Evolutionary conservation across 306 rosid species (phyloP).

Genomic region (Leucaena leucocephala): DNA sequence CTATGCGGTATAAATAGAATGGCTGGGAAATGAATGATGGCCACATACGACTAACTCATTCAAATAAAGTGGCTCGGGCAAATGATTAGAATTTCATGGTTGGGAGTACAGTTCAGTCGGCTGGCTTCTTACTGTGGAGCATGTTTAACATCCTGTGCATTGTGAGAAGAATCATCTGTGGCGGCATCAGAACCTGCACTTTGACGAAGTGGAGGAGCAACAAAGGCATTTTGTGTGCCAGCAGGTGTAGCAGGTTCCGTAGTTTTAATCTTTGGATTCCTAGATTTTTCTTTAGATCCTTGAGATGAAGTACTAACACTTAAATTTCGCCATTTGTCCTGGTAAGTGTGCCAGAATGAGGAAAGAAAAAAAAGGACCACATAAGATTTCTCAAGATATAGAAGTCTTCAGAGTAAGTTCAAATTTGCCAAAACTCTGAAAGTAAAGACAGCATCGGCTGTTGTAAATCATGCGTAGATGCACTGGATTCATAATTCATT

Average conservation of each 20-base stretch:
- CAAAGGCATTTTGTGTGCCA: conserved; percentile 26
- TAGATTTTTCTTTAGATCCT: conserved; percentile 55
- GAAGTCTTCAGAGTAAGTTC: neutral
- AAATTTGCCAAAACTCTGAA: neutral
- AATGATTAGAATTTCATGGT: neutral
- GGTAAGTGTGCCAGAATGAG: conserved; percentile 22
- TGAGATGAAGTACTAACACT: conserved; percentile 52
- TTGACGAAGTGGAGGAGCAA: conserved; percentile 21
- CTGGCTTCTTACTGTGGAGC: conserved; percentile 49
- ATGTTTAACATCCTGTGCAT: conserved; percentile 51
- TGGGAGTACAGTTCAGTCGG: neutral
- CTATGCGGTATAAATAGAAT: neutral
- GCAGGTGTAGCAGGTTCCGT: conserved; percentile 31
- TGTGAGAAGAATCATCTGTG: conserved; percentile 41
- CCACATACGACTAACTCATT: neutral
- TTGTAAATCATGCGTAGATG: neutral
- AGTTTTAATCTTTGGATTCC: conserved; percentile 49
- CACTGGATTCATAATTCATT: neutral
- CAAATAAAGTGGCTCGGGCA: neutral
- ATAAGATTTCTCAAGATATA: neutral
- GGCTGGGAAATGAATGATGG: neutral
- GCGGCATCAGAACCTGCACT: conserved; percentile 38
- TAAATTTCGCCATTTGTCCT: conserved; percentile 97
- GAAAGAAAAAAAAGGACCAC: conserved; percentile 7
- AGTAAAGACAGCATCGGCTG: neutral